phyloP scores from a whole-genome alignment of 1,284 basidiomycete species.

The Trichosporon ovoides region DNA sequence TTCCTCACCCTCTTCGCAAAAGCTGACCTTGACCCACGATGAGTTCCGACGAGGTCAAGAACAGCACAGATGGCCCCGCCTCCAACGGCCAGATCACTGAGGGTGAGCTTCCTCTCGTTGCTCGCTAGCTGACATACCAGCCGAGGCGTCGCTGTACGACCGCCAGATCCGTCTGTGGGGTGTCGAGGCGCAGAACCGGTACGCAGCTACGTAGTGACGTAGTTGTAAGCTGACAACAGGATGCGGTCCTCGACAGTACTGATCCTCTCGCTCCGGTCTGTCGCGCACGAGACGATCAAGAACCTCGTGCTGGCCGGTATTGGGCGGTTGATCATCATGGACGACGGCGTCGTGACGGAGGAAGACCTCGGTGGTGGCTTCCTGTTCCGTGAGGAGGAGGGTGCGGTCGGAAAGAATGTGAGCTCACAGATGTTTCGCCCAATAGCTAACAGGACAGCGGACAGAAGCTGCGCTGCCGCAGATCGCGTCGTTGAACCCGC shows the following conservation, averaged over 20 bases:
- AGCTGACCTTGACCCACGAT: neutral
- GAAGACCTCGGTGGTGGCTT: slow-evolving; percentile 89
- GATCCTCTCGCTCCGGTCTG: slow-evolving; percentile 70
- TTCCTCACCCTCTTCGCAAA: neutral
- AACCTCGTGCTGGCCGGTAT: slow-evolving; percentile 65
- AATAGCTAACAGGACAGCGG: slow-evolving; percentile 56
- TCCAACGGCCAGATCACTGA: slow-evolving; percentile 37
- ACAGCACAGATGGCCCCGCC: neutral
- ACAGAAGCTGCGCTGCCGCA: slow-evolving; percentile 75
- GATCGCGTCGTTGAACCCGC: slow-evolving; percentile 84
- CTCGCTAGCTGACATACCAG: slow-evolving; percentile 50
- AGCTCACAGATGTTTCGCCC: slow-evolving; percentile 10
- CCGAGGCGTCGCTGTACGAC: slow-evolving; percentile 86
- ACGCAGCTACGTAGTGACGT: slow-evolving; percentile 22
- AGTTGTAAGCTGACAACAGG: slow-evolving; percentile 49
- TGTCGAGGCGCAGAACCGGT: slow-evolving; percentile 93
- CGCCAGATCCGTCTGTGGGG: slow-evolving; percentile 98
- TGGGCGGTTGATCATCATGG: slow-evolving; percentile 56
- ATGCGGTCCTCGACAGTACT: slow-evolving; percentile 92
- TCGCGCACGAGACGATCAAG: slow-evolving; percentile 94
- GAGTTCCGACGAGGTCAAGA: neutral
- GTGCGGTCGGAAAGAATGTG: slow-evolving; percentile 71
- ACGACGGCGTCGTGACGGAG: slow-evolving; percentile 50
- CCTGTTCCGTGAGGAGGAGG: slow-evolving; percentile 85
- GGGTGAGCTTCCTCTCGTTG: slow-evolving; percentile 20